Conservation (phyloP, 768 basidiomycete genomes). For the Tricholoma sp. region DNA sequence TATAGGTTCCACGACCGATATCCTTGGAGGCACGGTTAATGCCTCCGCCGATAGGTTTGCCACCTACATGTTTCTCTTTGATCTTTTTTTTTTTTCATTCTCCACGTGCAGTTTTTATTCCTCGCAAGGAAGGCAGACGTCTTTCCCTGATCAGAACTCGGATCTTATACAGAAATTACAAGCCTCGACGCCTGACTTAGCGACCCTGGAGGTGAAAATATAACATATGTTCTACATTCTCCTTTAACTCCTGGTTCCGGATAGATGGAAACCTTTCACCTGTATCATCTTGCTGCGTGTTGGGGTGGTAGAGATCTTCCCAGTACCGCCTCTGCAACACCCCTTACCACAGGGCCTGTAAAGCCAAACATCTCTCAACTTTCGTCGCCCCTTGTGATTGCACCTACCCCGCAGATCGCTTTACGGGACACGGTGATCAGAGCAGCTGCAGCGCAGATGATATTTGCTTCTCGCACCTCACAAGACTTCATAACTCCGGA, state of each 20-base stretch:
- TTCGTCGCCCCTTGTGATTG: constrained; percentile 14
- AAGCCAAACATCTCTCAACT: constrained; percentile 30
- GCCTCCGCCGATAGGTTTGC: constrained; percentile 78
- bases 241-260: not conserved
- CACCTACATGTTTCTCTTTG: constrained; percentile 1
- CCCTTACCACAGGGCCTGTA: constrained; percentile 42
- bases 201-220: constrained; percentile 63
- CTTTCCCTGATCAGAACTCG: constrained; percentile 71
- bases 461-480: constrained; percentile 72
- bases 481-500: constrained; percentile 72
- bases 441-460: constrained; percentile 78
- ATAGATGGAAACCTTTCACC: constrained; percentile 84
- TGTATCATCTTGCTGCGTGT: constrained; percentile 72
- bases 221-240: constrained; percentile 2
- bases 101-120: constrained; percentile 65
- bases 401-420: constrained; percentile 16
- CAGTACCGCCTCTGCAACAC: constrained; percentile 26
- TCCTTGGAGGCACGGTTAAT: constrained; percentile 50
- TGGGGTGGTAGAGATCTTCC: constrained; percentile 41
- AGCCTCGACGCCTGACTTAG: constrained; percentile 43
- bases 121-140: constrained; percentile 78
- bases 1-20: constrained; percentile 23
- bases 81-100: not conserved
- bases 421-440: constrained; percentile 42
- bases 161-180: constrained; percentile 55